Evolutionary conservation across 306 rosid species (phyloP).

Genomic region (Psophocarpus tetragonolobus): DNA sequence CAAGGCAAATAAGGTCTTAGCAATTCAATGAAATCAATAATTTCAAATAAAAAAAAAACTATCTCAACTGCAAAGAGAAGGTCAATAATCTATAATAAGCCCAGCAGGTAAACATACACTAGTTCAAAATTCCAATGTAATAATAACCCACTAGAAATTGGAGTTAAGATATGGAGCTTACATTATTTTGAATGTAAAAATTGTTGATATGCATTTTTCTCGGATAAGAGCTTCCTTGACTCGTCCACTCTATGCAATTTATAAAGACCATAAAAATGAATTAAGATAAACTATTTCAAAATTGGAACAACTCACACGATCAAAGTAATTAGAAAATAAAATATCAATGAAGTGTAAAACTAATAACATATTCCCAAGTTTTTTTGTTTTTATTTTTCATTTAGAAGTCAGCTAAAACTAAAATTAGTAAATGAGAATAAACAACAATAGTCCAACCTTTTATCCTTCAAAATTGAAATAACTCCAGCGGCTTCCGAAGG

Average conservation of each 20-base stretch:
- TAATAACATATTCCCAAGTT: not conserved
- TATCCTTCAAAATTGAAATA: conserved; percentile 75
- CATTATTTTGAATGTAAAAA: conserved; percentile 73
- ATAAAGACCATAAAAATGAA: not conserved
- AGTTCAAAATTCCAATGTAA: no score
- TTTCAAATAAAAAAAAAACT: not conserved
- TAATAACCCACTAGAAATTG: no score
- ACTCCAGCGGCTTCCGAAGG: conserved; percentile 86
- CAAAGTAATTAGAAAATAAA: not conserved
- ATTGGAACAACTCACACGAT: not conserved
- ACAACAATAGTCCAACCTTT: conserved; percentile 45
- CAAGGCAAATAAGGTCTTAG: not conserved
- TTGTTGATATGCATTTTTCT: conserved; percentile 80
- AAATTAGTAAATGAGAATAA: no score
- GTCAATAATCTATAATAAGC: not conserved
- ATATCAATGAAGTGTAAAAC: not conserved
- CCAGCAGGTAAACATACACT: not conserved
- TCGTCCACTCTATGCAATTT: conserved; percentile 74
- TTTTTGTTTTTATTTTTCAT: no score
- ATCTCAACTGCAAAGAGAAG: not conserved
- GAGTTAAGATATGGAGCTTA: conserved; percentile 47
- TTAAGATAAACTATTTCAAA: not conserved
- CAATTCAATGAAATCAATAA: not conserved
- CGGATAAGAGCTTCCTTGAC: conserved; percentile 74
- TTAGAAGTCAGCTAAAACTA: not conserved